Evolutionary conservation across 176 grass and related monocot genomes (phyloP), one percentile per base, ranked within the genome.

Genomic region (Aegilops umbellulata): DNA sequence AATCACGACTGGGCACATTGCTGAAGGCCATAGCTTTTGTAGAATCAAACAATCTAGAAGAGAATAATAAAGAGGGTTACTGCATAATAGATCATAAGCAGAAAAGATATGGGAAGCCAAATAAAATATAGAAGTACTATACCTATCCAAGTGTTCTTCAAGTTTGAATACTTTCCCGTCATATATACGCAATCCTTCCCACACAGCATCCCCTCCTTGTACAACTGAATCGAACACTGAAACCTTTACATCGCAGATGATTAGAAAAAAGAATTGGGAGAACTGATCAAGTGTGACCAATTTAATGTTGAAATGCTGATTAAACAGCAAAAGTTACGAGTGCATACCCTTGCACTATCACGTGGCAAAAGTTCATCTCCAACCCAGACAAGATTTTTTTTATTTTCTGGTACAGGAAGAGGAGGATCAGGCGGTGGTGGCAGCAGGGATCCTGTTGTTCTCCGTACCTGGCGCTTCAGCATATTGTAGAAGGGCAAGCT

Each of bases 121-220:
- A 34, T 29, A 76, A 76, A 86, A 87, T 82, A 81, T 26, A 78
- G 24, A 77, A 81, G 42, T 77, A 89, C 81, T 36, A 14, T 77
- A 95, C 96, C 96, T 89, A 89, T 98, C 96, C 83, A 98, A 92
- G 88, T 98, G 96, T 84, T 98, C 93, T 60, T 98, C 90, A 69
- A 98, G 92, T 86, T 95, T 95, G 84, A 98, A 98, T 74, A 88
- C 89, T 78, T 95, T 98, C 81, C 96, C 92, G 71, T 92, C 86
- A 60, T 98, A 98, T 65, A 98, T 90, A 49, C 93, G 93, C 65
- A 98, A 85, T 76, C 96, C 96, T 79, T 98, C 96, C 96, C 96
- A 98, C 63, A 88, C 96, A 89, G 93, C 92, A 98, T 98, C 96
- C 39, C 96, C 96, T 80, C 96, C 96, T 98, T 98, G 96, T 74